These are phyloP conservation scores for Lachancea dasiensis DNA, from an alignment of 805 yeast genomes.

Conservation along the genomic window DNA sequence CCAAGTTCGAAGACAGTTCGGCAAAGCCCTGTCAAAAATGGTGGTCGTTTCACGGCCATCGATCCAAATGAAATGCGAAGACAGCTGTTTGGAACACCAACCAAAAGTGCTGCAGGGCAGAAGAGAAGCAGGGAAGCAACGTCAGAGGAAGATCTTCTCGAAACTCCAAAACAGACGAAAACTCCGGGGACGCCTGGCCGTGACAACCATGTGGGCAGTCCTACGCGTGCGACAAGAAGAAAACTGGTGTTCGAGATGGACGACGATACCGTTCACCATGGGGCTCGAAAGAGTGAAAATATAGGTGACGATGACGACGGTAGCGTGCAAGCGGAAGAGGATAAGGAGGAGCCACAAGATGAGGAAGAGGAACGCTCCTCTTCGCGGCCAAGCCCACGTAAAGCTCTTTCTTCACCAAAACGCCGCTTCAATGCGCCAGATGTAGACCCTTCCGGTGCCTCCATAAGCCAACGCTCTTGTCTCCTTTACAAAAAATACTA, in stretches of 20 bases:
- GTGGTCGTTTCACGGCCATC: slow-evolving; percentile 23
- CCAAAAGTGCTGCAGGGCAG: slow-evolving; percentile 13
- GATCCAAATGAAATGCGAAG: slow-evolving; percentile 27
- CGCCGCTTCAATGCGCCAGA: slow-evolving; percentile 7
- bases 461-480: slow-evolving; percentile 5
- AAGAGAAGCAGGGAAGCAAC: slow-evolving; percentile 3
- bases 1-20: slow-evolving; percentile 25
- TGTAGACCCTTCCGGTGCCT: slow-evolving; percentile 6
- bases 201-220: not conserved
- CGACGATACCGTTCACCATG: slow-evolving; percentile 8
- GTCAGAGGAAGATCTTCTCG: not conserved
- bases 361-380: not conserved
- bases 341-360: not conserved
- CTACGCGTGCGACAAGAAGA: slow-evolving; percentile 19
- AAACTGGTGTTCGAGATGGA: slow-evolving; percentile 31
- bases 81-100: slow-evolving; percentile 27
- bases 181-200: slow-evolving; percentile 6
- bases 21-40: slow-evolving; percentile 16
- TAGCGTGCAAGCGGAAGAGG: not conserved
- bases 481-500: slow-evolving; percentile 27
- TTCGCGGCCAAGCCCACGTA: not conserved
- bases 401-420: slow-evolving; percentile 7
- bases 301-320: not conserved
- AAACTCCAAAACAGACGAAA: not conserved
- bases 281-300: not conserved